phyloP scores from a whole-genome alignment of 2,329 filamentous ascomycete genomes.

The Xylaria sp. region DNA sequence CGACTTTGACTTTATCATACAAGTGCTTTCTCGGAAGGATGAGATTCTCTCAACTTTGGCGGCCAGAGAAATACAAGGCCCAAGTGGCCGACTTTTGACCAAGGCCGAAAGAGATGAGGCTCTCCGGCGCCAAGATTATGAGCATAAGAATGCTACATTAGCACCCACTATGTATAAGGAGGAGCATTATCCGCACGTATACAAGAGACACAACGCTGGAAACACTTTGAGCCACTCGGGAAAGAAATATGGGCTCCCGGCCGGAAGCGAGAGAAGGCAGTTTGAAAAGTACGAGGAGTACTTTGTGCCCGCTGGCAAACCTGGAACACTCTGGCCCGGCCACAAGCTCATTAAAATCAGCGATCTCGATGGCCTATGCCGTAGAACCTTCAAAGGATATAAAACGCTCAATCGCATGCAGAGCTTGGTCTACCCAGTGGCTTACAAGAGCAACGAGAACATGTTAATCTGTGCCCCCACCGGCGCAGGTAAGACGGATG shows the following conservation, averaged over 20 bases:
- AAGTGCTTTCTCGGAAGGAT: slow-evolving; percentile 81
- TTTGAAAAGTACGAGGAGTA: slow-evolving; percentile 88
- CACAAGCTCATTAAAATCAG: slow-evolving; percentile 82
- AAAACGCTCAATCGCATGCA: slow-evolving; percentile 97
- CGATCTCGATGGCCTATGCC: slow-evolving; percentile 88
- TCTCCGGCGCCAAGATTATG: slow-evolving; percentile 77
- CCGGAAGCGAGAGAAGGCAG: slow-evolving; percentile 77
- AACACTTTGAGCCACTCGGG: slow-evolving; percentile 86
- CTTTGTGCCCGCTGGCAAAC: slow-evolving; percentile 81
- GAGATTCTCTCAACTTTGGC: slow-evolving; percentile 68
- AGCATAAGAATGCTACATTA: slow-evolving; percentile 83
- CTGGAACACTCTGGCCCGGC: slow-evolving; percentile 77
- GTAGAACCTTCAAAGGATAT: slow-evolving; percentile 93
- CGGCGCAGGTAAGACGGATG: slow-evolving; percentile 98
- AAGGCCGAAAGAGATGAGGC: slow-evolving; percentile 82
- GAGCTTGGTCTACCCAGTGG: slow-evolving; percentile 93
- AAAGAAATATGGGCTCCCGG: slow-evolving; percentile 82
- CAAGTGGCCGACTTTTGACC: slow-evolving; percentile 70
- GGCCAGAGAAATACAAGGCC: slow-evolving; percentile 51
- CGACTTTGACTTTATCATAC: slow-evolving; percentile 91
- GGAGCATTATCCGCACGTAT: slow-evolving; percentile 91
- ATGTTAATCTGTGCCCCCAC: slow-evolving; percentile 99
- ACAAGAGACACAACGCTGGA: slow-evolving; percentile 82
- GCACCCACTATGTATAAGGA: slow-evolving; percentile 77
- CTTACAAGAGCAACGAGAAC: slow-evolving; percentile 95